phyloP scores from a whole-genome alignment of 2,329 filamentous ascomycete species.

The Phialophora verrucosa region DNA sequence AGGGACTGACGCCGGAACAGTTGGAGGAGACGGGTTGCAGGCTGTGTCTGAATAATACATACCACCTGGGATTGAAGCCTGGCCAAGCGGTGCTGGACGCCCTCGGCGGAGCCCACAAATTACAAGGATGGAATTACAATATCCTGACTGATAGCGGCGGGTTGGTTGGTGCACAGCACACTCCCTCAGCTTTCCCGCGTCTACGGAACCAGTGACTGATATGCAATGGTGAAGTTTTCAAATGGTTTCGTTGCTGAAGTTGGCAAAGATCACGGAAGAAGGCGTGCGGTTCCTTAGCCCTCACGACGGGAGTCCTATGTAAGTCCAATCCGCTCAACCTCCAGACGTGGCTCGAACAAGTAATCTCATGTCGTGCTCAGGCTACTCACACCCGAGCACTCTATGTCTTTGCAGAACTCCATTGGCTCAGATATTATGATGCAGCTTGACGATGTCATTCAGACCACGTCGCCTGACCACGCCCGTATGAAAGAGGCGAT shows the following conservation, averaged over 20 bases:
- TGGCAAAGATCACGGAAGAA: conserved; percentile 93
- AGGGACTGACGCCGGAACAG: conserved; percentile 91
- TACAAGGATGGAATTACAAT: conserved; percentile 95
- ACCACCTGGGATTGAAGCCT: conserved; percentile 92
- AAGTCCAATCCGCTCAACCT: conserved; percentile 36
- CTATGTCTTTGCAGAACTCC: conserved; percentile 91
- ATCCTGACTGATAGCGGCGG: conserved; percentile 75
- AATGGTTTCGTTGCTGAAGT: conserved; percentile 94
- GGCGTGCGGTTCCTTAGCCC: conserved; percentile 95
- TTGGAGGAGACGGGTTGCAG: conserved; percentile 87
- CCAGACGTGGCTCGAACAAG: not conserved
- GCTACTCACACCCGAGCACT: conserved; percentile 95
- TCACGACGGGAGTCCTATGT: conserved; percentile 93
- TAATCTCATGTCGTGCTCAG: conserved; percentile 43
- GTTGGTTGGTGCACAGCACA: conserved; percentile 44
- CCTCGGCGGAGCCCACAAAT: conserved; percentile 88
- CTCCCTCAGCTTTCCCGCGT: conserved; percentile 19
- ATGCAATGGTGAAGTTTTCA: conserved; percentile 72
- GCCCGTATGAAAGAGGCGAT: conserved; percentile 91
- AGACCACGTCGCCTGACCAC: conserved; percentile 89
- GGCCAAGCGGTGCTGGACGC: conserved; percentile 87
- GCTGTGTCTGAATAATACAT: conserved; percentile 96
- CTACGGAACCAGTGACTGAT: conserved; percentile 38
- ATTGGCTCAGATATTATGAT: conserved; percentile 99
- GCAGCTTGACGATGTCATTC: conserved; percentile 98